Conservation (phyloP, 176 grass and related monocot genomes). For the Musa itinerans region DNA sequence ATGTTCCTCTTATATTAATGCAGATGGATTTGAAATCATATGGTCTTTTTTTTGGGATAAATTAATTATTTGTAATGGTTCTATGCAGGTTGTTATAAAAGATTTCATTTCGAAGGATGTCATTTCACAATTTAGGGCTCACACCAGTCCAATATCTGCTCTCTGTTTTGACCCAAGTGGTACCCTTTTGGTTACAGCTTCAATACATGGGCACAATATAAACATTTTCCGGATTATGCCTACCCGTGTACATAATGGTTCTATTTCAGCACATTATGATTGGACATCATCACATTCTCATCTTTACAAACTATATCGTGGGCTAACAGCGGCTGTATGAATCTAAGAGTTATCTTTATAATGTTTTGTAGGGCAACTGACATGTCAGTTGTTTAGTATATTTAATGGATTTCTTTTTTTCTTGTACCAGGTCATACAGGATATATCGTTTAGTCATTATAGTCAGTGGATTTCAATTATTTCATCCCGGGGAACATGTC, state of each 20-base stretch:
- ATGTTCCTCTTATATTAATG: conserved; percentile 67
- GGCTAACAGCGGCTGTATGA: conserved; percentile 89
- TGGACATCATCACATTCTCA: conserved; percentile 88
- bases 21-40: conserved; percentile 47
- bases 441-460: conserved; percentile 88
- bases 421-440: conserved; percentile 85
- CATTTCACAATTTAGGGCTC: conserved; percentile 93
- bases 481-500: conserved; percentile 74
- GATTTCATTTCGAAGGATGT: conserved; percentile 81
- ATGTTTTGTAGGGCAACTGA: neutral
- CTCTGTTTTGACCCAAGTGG: conserved; percentile 96
- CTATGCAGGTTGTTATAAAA: conserved; percentile 91
- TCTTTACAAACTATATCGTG: conserved; percentile 97
- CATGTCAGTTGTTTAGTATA: neutral
- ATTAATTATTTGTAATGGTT: neutral
- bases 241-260: conserved; percentile 63
- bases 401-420: conserved; percentile 11
- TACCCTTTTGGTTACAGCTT: conserved; percentile 88
- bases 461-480: conserved; percentile 98
- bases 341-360: neutral
- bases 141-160: conserved; percentile 95
- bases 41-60: neutral
- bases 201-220: conserved; percentile 96
- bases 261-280: conserved; percentile 52
- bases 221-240: conserved; percentile 97